These are phyloP conservation scores for Rhizophagus sp. DNA, from an alignment of 192 early-diverging fungal species.

Conservation along the genomic window DNA sequence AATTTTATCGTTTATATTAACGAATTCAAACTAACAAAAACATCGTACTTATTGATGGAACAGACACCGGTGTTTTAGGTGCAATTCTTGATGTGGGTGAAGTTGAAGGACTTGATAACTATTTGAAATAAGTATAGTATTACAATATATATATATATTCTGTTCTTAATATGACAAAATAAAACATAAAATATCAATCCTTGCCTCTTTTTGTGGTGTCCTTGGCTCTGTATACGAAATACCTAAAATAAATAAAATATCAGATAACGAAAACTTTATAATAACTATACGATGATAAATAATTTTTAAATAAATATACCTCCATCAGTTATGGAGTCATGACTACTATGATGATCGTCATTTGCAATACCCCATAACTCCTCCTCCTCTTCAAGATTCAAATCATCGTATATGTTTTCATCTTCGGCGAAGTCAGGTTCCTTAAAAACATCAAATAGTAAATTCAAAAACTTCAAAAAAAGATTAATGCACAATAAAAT, in stretches of 20 bases:
- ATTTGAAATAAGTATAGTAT: not conserved
- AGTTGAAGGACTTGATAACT: slow-evolving; percentile 23
- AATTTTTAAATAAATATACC: not conserved
- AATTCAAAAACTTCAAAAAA: slow-evolving; percentile 17
- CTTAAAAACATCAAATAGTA: slow-evolving; percentile 20
- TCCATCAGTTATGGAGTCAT: slow-evolving; percentile 30
- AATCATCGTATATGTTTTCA: slow-evolving; percentile 90
- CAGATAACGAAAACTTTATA: not conserved
- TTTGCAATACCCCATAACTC: slow-evolving; percentile 71
- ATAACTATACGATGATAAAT: no score
- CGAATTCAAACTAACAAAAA: not conserved
- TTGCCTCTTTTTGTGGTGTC: slow-evolving; percentile 34
- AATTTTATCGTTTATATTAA: not conserved
- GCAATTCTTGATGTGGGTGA: slow-evolving; percentile 21
- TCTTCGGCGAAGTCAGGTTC: slow-evolving; percentile 94
- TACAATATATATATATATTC: not conserved
- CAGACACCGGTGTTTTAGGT: not conserved
- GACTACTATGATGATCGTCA: slow-evolving; percentile 59
- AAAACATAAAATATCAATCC: not conserved
- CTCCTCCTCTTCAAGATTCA: slow-evolving; percentile 91
- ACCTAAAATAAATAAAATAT: slow-evolving; percentile 14
- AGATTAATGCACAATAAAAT: not conserved
- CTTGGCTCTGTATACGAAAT: slow-evolving; percentile 24
- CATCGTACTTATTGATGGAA: slow-evolving; percentile 11
- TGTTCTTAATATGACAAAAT: no score